Conservation (phyloP, 1,284 basidiomycete genomes). For the Irpex sp. region DNA sequence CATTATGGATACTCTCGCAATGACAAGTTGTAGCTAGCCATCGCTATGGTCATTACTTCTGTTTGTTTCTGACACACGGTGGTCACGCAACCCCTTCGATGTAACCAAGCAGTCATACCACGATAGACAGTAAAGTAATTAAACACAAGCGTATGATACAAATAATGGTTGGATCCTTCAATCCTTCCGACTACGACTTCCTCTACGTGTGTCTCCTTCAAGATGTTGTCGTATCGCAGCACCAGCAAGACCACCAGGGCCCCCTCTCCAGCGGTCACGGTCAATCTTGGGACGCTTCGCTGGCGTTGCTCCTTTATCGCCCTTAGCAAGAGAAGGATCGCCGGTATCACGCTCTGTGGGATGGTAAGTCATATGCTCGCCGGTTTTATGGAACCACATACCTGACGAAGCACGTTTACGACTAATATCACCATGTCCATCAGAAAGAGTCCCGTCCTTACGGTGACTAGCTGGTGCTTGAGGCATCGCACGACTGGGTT, state of each 20-base stretch:
- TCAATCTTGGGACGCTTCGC: conserved; percentile 35
- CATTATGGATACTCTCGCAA: no score
- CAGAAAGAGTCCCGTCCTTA: conserved; percentile 21
- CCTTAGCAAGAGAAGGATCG: conserved; percentile 27
- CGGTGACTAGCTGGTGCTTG: conserved; percentile 40
- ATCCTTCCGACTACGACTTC: neutral
- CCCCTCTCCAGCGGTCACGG: conserved; percentile 34
- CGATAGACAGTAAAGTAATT: no score
- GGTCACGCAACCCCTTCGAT: no score
- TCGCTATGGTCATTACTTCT: no score
- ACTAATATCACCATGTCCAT: conserved; percentile 57
- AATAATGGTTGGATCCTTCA: neutral
- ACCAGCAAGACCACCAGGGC: neutral
- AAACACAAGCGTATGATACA: neutral
- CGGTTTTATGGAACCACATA: conserved; percentile 29
- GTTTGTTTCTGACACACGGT: no score
- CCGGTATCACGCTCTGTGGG: conserved; percentile 41
- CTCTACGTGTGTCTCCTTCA: neutral
- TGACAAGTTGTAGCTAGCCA: no score
- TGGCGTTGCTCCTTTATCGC: conserved; percentile 20
- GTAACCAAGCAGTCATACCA: no score
- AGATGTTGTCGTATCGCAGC: neutral
- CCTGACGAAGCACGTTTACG: conserved; percentile 69
- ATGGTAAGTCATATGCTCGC: neutral
- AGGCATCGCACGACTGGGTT: conserved; percentile 35